Percentiles rank a stretch among this genome's conserved stretches.
Conservation (phyloP, 2,329 filamentous ascomycete genomes). For the Calonectria hongkongensis region DNA sequence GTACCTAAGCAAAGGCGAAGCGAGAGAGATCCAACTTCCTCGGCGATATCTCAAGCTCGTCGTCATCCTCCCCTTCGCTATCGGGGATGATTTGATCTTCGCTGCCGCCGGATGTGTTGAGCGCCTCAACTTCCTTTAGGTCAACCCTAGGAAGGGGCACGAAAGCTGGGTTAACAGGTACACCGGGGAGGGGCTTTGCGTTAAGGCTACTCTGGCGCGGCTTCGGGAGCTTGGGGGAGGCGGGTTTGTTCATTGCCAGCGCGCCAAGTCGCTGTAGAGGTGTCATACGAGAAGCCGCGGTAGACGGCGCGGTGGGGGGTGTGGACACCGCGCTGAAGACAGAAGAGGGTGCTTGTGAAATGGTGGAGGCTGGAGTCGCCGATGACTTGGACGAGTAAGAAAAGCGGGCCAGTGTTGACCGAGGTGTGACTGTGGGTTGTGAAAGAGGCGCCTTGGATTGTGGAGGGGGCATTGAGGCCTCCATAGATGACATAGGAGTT, state of each 20-base stretch:
- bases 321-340: constrained; percentile 61
- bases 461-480: constrained; percentile 56
- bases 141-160: constrained; percentile 74
- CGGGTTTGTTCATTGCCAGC: constrained; percentile 60
- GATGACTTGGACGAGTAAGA: constrained; percentile 56
- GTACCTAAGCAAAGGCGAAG: constrained; percentile 64
- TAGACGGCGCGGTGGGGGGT: constrained; percentile 65
- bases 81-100: constrained; percentile 75
- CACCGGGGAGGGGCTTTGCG: constrained; percentile 56
- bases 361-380: constrained; percentile 60
- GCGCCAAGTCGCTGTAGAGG: constrained; percentile 73
- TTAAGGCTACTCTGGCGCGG: constrained; percentile 49
- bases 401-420: constrained; percentile 59
- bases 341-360: constrained; percentile 58
- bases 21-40: constrained; percentile 68
- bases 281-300: constrained; percentile 67
- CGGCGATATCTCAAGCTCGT: constrained; percentile 58
- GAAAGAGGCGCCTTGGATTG: constrained; percentile 46
- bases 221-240: constrained; percentile 57
- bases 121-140: constrained; percentile 70
- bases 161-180: constrained; percentile 72
- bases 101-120: constrained; percentile 70
- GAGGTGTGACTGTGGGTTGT: constrained; percentile 55
- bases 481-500: constrained; percentile 50
- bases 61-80: constrained; percentile 69